phyloP scores from a whole-genome alignment of 2,329 filamentous ascomycete species.

The Lasiodiplodia theobromae region DNA sequence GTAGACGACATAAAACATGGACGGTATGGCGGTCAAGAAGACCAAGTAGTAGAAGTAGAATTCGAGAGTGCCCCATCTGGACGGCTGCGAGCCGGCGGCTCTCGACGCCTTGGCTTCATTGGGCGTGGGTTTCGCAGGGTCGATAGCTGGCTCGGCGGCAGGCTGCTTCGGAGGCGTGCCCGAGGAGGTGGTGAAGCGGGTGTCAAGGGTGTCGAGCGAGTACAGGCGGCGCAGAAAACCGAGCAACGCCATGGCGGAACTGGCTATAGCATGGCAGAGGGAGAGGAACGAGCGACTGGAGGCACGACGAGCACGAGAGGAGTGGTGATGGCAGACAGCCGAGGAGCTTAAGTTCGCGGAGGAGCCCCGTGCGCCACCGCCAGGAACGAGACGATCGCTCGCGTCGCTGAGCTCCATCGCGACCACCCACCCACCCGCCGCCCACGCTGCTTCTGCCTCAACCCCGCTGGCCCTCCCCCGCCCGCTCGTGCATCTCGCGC shows the following conservation, averaged over 20 bases:
- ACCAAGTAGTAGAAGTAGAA: slow-evolving; percentile 82
- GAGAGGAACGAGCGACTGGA: not conserved
- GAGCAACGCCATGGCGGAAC: slow-evolving; percentile 51
- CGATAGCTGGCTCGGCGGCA: slow-evolving; percentile 43
- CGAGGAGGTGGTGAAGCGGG: slow-evolving; percentile 74
- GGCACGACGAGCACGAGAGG: not conserved
- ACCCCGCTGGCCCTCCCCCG: not conserved
- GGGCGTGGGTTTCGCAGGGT: slow-evolving; percentile 40
- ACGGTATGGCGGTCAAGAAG: slow-evolving; percentile 71
- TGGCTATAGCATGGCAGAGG: slow-evolving; percentile 14
- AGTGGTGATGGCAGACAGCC: not conserved
- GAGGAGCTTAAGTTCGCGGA: slow-evolving; percentile 2
- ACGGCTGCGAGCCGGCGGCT: slow-evolving; percentile 52
- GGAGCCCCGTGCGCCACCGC: slow-evolving; percentile 18
- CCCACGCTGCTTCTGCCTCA: slow-evolving; percentile 6
- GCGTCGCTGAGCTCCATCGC: slow-evolving; percentile 15
- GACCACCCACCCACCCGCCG: not conserved
- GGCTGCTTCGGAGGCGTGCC: slow-evolving; percentile 64
- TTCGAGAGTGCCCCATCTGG: slow-evolving; percentile 86
- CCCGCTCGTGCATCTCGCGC: slow-evolving; percentile 1
- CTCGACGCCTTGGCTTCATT: slow-evolving; percentile 36
- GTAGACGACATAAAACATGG: slow-evolving; percentile 91
- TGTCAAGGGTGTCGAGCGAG: slow-evolving; percentile 73
- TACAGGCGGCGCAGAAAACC: slow-evolving; percentile 63
- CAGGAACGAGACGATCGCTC: slow-evolving; percentile 14